Percentiles rank a stretch among this genome's conserved stretches.
phyloP scores from a whole-genome alignment of 1,139 yeast species.

The Blastobotrys proliferans region DNA sequence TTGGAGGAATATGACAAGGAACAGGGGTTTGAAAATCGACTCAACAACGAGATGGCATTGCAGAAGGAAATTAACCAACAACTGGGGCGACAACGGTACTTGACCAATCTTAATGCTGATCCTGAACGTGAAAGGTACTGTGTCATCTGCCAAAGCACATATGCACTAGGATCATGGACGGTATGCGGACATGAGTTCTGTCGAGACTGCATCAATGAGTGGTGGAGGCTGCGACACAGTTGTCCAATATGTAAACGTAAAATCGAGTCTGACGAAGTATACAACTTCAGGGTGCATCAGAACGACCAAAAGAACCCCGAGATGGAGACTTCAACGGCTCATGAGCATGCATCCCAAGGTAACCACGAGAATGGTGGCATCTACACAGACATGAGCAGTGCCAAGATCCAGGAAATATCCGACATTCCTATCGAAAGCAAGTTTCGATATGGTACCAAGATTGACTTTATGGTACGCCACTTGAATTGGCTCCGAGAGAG shows the following conservation, averaged over 20 bases:
- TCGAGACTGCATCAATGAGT: constrained; percentile 64
- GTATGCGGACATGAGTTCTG: constrained; percentile 92
- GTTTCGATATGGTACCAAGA: constrained; percentile 69
- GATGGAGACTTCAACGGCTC: constrained; percentile 27
- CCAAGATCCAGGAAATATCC: neutral
- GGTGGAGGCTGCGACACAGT: constrained; percentile 53
- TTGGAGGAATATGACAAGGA: constrained; percentile 18
- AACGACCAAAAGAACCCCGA: constrained; percentile 24
- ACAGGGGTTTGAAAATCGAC: constrained; percentile 15
- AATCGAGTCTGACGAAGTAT: constrained; percentile 46
- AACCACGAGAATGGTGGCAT: constrained; percentile 4
- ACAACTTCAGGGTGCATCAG: constrained; percentile 47
- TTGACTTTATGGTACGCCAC: constrained; percentile 76
- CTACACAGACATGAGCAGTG: neutral
- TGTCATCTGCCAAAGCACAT: constrained; percentile 68
- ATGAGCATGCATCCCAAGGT: neutral
- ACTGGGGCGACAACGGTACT: constrained; percentile 49
- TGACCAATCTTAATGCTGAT: constrained; percentile 44
- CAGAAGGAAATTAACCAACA: constrained; percentile 22
- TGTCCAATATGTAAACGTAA: constrained; percentile 78
- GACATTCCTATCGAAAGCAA: neutral
- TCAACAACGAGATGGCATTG: constrained; percentile 19
- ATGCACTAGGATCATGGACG: constrained; percentile 71
- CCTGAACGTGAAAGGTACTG: constrained; percentile 46
- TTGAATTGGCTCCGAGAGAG: constrained; percentile 52